phyloP scores from a whole-genome alignment of 306 rosid genomes.

The Quercus gilva region DNA sequence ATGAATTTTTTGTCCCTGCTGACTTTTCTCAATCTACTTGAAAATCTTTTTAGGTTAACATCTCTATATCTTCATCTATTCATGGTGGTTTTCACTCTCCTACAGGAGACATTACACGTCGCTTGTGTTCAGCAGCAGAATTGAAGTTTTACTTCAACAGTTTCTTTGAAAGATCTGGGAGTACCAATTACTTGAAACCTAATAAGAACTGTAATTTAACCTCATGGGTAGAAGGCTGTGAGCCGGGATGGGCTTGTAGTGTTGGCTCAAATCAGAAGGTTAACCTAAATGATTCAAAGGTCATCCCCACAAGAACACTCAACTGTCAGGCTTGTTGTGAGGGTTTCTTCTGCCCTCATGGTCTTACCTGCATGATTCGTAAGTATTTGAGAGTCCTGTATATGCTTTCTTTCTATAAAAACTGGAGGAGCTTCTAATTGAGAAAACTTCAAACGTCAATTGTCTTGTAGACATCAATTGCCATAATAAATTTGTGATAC shows the following conservation, averaged over 20 bases:
- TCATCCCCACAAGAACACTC: slow-evolving; percentile 71
- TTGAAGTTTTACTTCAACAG: slow-evolving; percentile 62
- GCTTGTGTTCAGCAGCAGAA: slow-evolving; percentile 90
- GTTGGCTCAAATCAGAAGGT: slow-evolving; percentile 43
- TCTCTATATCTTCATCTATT: slow-evolving; percentile 13
- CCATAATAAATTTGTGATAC: not conserved
- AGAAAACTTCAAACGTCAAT: slow-evolving; percentile 1
- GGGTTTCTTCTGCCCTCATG: slow-evolving; percentile 97
- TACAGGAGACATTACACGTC: slow-evolving; percentile 67
- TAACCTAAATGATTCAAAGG: slow-evolving; percentile 58
- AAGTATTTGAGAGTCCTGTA: slow-evolving; percentile 36
- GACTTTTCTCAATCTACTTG: slow-evolving; percentile 1
- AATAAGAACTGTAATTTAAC: slow-evolving; percentile 91
- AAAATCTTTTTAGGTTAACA: slow-evolving; percentile 1
- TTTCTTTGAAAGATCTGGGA: slow-evolving; percentile 44
- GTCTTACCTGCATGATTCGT: slow-evolving; percentile 97
- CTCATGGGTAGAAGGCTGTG: slow-evolving; percentile 93
- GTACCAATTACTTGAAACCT: slow-evolving; percentile 65
- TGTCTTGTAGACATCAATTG: slow-evolving; percentile 1
- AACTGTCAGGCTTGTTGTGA: slow-evolving; percentile 82
- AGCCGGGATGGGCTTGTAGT: slow-evolving; percentile 99
- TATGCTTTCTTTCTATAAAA: slow-evolving; percentile 1
- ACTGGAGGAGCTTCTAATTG: slow-evolving; percentile 19
- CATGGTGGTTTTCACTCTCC: slow-evolving; percentile 26
- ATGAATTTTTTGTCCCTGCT: slow-evolving; percentile 2